Conservation (phyloP, 306 rosid species). For the Styphnolobium japonicum region DNA sequence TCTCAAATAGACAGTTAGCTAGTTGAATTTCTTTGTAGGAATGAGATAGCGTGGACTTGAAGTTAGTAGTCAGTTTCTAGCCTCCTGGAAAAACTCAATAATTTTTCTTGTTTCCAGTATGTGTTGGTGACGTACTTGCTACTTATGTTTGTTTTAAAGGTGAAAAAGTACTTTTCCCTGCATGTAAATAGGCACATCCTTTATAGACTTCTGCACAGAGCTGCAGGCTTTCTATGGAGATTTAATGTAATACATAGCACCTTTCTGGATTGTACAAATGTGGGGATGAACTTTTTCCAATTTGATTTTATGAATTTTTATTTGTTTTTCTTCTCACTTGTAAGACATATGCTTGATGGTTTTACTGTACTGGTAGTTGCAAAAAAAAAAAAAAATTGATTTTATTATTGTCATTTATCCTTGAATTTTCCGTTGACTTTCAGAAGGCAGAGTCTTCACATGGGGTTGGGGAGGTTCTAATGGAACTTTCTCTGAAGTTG, state of each 20-base stretch:
- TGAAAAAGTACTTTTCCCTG: not conserved
- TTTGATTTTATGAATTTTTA: not conserved
- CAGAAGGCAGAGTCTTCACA: slow-evolving; percentile 81
- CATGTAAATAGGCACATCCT: not conserved
- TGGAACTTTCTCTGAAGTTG: slow-evolving; percentile 84
- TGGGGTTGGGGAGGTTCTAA: slow-evolving; percentile 99
- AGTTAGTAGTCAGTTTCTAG: not conserved
- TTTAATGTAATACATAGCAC: not conserved
- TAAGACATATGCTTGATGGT: slow-evolving; percentile 25
- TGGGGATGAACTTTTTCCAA: not conserved
- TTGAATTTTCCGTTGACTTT: slow-evolving; percentile 21
- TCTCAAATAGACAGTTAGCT: not conserved
- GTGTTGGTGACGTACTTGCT: not conserved
- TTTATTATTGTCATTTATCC: not conserved
- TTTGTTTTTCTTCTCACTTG: slow-evolving; percentile 10
- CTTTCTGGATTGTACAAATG: not conserved
- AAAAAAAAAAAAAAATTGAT: not conserved
- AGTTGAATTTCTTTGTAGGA: not conserved
- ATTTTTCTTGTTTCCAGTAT: not conserved
- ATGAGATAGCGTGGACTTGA: not conserved
- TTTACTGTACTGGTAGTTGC: slow-evolving; percentile 2
- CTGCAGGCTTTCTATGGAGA: not conserved
- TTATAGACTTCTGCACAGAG: not conserved
- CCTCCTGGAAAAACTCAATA: not conserved
- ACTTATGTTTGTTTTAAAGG: not conserved